Evolutionary conservation across 805 yeast species (phyloP), one percentile per base, ranked within the genome.

Genomic region (Sungouiella thailandica): DNA sequence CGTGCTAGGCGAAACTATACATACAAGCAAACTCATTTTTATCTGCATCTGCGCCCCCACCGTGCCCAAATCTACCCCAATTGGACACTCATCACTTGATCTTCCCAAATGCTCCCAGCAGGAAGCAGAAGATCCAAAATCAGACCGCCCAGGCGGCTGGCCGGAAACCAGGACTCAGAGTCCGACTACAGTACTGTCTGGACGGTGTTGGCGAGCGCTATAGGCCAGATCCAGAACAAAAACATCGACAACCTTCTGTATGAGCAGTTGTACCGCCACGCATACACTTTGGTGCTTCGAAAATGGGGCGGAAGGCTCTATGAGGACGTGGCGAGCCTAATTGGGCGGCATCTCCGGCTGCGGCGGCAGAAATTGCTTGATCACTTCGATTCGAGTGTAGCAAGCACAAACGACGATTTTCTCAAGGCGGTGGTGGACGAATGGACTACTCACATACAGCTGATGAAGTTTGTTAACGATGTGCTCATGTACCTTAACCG

Each of bases 401-500:
- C 45, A n/a, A 26, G 38, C 9, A 41, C 40, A 15, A 48, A 48
- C 14, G 65, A 57, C 35, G 61, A 53, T 15, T 60, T 69, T 28
- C 47, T 74, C 41, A 57, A 55, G 27, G 53, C 53, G 4, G 47
- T 71, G 6, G 47, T 65, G 3, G 32, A 38, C 3, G 74, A 71
- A 35, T 88, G 96, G 95, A 69, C 74, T 23, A 85, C 79, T 30
- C 90, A 83, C 52, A 55, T 79, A 24, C 68, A 78, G 25, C 70
- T 82, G 31, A 83, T 85, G 80, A 70, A 84, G 42, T 76, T 85
- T 71, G 74, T 86, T 28, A 74, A 89, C 47, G 95, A 89, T 55
- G 84, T 88, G 3, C 62, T 86, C 52, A 80, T 88, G 83, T 88
- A 88, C 50, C 57, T 89, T 52, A 95, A 88, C 52, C 71, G 95